These are phyloP conservation scores for Ceratocystis cacaofunesta DNA, from an alignment of 2,329 filamentous ascomycete genomes.

Conservation along the genomic window DNA sequence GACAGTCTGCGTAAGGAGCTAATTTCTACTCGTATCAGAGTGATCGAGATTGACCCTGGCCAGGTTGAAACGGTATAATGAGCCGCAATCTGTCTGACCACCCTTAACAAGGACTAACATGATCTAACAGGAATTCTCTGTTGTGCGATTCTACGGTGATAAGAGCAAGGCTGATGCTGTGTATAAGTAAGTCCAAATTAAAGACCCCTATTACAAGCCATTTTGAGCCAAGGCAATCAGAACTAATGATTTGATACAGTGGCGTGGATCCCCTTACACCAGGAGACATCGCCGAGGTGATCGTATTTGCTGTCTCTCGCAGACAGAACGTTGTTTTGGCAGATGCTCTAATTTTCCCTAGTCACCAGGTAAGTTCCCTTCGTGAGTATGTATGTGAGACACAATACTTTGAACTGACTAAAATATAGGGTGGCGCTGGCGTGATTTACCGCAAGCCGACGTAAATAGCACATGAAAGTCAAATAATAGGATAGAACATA, in stretches of 20 bases:
- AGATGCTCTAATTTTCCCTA: slow-evolving; percentile 75
- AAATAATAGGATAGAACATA: background rate
- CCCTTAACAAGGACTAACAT: slow-evolving; percentile 9
- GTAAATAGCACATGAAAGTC: background rate
- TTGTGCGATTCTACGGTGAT: slow-evolving; percentile 79
- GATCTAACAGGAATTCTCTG: slow-evolving; percentile 55
- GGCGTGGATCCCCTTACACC: slow-evolving; percentile 71
- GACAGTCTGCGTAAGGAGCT: slow-evolving; percentile 72
- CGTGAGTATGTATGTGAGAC: background rate
- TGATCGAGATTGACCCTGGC: slow-evolving; percentile 82
- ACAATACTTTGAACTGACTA: background rate
- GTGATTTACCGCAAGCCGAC: slow-evolving; percentile 22
- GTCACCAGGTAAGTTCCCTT: slow-evolving; percentile 53
- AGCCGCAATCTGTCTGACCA: background rate
- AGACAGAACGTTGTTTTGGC: slow-evolving; percentile 84
- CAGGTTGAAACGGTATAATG: slow-evolving; percentile 70
- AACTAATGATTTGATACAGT: slow-evolving; percentile 26
- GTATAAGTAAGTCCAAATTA: slow-evolving; percentile 50
- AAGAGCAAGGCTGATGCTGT: slow-evolving; percentile 80
- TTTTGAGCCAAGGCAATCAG: slow-evolving; percentile 8
- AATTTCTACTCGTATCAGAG: slow-evolving; percentile 61
- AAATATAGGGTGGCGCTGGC: slow-evolving; percentile 23
- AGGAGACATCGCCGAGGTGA: slow-evolving; percentile 78
- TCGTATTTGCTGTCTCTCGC: slow-evolving; percentile 72
- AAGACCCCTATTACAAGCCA: background rate